A percentile compares a stretch with the other conserved stretches of the same genome.
These are phyloP conservation scores for Sphenostylis stenocarpa DNA, from an alignment of 306 rosid genomes.

Conservation along the genomic window DNA sequence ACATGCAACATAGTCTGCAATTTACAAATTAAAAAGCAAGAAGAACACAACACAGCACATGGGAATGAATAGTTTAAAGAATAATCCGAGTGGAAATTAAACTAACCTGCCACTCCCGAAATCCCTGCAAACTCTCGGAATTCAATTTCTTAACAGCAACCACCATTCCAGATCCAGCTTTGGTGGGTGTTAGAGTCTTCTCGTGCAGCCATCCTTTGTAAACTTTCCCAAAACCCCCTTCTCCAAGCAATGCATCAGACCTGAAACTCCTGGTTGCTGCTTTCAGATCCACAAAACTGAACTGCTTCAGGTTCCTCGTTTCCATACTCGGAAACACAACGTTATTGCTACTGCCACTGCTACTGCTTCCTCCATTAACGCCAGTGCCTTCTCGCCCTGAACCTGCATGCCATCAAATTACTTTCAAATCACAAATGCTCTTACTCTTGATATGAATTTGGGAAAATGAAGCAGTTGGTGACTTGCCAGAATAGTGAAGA, in stretches of 20 bases:
- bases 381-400: background rate
- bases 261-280: constrained; percentile 64
- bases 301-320: constrained; percentile 39
- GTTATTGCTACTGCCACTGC: background rate
- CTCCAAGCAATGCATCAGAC: constrained; percentile 61
- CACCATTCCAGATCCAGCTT: constrained; percentile 53
- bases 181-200: constrained; percentile 60
- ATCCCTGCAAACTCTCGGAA: constrained; percentile 71
- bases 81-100: background rate
- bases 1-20: background rate
- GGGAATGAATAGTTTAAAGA: background rate
- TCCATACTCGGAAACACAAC: background rate
- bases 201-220: constrained; percentile 85
- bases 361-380: background rate
- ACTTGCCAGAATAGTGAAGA: background rate
- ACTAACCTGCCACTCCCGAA: constrained; percentile 84
- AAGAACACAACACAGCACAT: background rate
- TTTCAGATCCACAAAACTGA: constrained; percentile 62
- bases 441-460: too few relatives aligned
- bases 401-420: background rate
- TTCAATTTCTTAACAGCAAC: constrained; percentile 83
- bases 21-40: background rate
- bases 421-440: background rate
- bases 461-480: too few relatives aligned
- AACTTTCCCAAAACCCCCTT: constrained; percentile 91